phyloP scores from a whole-genome alignment of 2,329 filamentous ascomycete genomes.

The Metarhizium brunneum region DNA sequence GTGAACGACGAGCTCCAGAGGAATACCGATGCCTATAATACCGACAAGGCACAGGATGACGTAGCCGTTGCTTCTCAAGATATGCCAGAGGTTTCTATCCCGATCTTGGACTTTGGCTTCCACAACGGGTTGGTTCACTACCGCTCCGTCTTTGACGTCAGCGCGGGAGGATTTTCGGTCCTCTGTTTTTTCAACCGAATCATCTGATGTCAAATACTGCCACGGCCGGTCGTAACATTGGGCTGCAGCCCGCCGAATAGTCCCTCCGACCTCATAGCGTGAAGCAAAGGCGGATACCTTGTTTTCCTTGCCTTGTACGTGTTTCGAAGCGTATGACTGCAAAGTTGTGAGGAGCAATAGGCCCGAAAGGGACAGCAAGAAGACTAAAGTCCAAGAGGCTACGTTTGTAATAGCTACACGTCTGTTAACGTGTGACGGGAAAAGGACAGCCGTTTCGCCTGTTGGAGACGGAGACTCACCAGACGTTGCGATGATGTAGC shows the following conservation, averaged over 20 bases:
- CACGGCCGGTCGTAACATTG: neutral
- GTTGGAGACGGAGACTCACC: constrained; percentile 20
- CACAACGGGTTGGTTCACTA: neutral
- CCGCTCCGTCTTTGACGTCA: neutral
- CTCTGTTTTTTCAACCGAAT: neutral
- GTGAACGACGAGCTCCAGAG: constrained; percentile 22
- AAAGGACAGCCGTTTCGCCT: neutral
- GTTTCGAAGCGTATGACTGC: neutral
- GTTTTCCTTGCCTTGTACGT: neutral
- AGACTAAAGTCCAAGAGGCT: constrained; percentile 24
- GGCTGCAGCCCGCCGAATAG: neutral
- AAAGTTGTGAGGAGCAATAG: constrained; percentile 1
- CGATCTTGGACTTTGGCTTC: neutral
- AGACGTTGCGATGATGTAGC: constrained; percentile 33
- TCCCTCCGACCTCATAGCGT: neutral
- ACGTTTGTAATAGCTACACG: constrained; percentile 24
- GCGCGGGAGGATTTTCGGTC: neutral
- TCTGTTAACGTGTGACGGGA: constrained; percentile 7
- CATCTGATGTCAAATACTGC: constrained; percentile 2
- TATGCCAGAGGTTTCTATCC: constrained; percentile 4
- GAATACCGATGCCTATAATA: constrained; percentile 29
- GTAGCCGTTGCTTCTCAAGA: constrained; percentile 10
- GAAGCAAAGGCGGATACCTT: neutral
- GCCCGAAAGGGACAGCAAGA: constrained; percentile 14
- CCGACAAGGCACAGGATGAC: constrained; percentile 21